A percentile compares a stretch with the other conserved stretches of the same genome.
phyloP scores from a whole-genome alignment of 805 yeast genomes.

The Komagataella populi region DNA sequence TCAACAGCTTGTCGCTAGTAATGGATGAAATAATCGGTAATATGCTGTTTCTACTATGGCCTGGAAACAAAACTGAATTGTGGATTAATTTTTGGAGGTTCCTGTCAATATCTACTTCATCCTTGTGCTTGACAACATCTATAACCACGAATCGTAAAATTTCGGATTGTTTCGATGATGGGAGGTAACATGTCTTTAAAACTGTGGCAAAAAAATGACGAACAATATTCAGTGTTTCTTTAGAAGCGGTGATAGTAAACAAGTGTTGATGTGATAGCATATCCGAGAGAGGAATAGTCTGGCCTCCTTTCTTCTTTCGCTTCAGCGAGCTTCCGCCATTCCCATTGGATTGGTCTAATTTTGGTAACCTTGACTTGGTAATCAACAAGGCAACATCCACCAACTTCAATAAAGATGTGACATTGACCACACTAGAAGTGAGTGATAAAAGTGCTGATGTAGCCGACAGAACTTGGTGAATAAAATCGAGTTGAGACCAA shows the following conservation, averaged over 20 bases:
- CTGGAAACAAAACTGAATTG: slow-evolving; percentile 55
- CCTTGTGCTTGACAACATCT: slow-evolving; percentile 18
- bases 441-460: slow-evolving; percentile 12
- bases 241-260: slow-evolving; percentile 30
- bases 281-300: slow-evolving; percentile 48
- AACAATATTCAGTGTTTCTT: slow-evolving; percentile 18
- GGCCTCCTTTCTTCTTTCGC: slow-evolving; percentile 14
- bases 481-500: slow-evolving; percentile 15
- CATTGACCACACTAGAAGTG: slow-evolving; percentile 24
- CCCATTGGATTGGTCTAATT: slow-evolving; percentile 1
- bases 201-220: slow-evolving; percentile 34
- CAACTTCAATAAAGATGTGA: slow-evolving; percentile 37
- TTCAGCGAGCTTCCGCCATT: slow-evolving; percentile 4
- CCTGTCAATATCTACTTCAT: slow-evolving; percentile 15
- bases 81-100: slow-evolving; percentile 27
- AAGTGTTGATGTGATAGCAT: slow-evolving; percentile 50
- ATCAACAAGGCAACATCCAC: slow-evolving; percentile 41
- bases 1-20: slow-evolving; percentile 30
- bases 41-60: slow-evolving; percentile 40
- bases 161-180: slow-evolving; percentile 50
- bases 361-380: slow-evolving; percentile 21
- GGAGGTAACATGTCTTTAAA: slow-evolving; percentile 33
- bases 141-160: slow-evolving; percentile 33
- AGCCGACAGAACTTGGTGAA: slow-evolving; percentile 17
- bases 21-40: slow-evolving; percentile 57